These are phyloP conservation scores for Spongospora subterranea DNA, from an alignment of 208 protist species.

Conservation along the genomic window DNA sequence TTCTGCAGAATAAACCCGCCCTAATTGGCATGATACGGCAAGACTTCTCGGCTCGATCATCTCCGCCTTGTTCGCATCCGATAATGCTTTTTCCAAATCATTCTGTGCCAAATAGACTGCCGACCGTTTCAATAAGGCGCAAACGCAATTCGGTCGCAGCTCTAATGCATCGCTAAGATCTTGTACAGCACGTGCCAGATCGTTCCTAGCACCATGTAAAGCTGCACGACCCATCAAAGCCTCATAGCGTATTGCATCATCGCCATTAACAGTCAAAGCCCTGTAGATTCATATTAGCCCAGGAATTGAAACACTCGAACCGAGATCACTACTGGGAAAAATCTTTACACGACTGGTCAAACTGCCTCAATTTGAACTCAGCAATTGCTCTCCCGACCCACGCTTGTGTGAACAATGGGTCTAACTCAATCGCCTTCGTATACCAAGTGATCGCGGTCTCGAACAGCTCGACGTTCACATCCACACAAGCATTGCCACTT, in stretches of 20 bases:
- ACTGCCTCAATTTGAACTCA: background rate
- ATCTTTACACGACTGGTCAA: background rate
- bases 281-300: background rate
- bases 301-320: background rate
- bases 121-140: background rate
- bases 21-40: background rate
- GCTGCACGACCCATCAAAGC: background rate
- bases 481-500: background rate
- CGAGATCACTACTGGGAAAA: background rate
- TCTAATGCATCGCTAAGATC: slow-evolving; percentile 28
- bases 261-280: background rate
- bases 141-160: background rate
- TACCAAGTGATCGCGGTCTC: background rate
- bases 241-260: background rate
- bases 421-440: background rate
- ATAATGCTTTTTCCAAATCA: background rate
- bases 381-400: background rate
- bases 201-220: background rate
- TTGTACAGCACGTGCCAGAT: background rate
- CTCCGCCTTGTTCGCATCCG: background rate
- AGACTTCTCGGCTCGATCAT: background rate
- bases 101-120: background rate
- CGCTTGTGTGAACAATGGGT: slow-evolving; percentile 17
- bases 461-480: background rate
- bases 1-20: background rate